Base-by-base conservation (phyloP, 2,329 filamentous ascomycete genomes). In the Didymella lethalis region DNA sequence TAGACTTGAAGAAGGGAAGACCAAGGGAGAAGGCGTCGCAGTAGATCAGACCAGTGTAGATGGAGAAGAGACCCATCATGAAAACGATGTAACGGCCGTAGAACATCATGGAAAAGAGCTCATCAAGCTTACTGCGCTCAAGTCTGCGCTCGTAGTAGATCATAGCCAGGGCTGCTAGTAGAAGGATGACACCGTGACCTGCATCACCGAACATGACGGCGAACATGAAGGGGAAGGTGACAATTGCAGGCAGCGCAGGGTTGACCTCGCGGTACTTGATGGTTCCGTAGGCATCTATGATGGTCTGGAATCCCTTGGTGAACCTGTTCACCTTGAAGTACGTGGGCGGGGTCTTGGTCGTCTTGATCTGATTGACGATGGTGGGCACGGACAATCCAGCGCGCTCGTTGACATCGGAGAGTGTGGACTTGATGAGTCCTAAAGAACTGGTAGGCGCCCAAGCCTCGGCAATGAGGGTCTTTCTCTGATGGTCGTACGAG, bases 181-280 rank as follows among this genome's bases (percentile, higher is more conserved):
- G 84, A 90, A 99, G 96, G 77, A 99, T 90, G 65, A 89, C 78
- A 66, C 94, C 95, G 74, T 99, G 95, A 50, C 95, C 96, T 59
- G 97, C 89, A 79, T 99, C 95, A 83, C 95, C 96, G 75, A 99
- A 99, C 95, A 99, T 99, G 86, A 99, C 95, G 48, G 95, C 95
- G 76, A 99, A 99, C 63, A 99, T 84, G 84, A 99, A 99, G n/a
- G 96, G 95, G 80, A 99, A 99, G 6, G 95, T 99, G 64, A 99
- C 89, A 67, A 98, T 93, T 50, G 96, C 95, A 36, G 94, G 94
- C 23, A 99, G 85, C 62, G 93, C 94, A 57, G 95, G 95, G 80
- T 99, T 99, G 77, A 97, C 91, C 81, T 99, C 95, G 68, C 91
- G 91, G 80, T 99, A 99, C 66, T 96, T 98, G 61, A 95, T 91